Evolutionary conservation across 2,329 filamentous ascomycete species (phyloP).

Genomic region (Ophiostoma perfectum): DNA sequence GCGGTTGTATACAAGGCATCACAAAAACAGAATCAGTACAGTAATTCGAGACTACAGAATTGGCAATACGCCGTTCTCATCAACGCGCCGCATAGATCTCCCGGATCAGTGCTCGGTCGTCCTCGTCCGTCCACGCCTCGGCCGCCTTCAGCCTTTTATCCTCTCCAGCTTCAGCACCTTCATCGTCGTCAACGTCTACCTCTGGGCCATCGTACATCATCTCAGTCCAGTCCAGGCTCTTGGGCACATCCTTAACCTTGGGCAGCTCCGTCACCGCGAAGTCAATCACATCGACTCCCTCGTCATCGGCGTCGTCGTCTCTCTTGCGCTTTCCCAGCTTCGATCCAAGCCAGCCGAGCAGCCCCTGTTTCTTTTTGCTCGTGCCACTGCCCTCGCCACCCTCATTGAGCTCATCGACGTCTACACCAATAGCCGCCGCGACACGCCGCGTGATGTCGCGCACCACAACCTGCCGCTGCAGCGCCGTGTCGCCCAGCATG

Average conservation of each 20-base stretch:
- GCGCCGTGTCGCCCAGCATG: constrained; percentile 37
- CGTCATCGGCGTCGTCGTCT: neutral
- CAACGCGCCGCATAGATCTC: neutral
- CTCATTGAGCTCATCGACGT: neutral
- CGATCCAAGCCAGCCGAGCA: constrained; percentile 12
- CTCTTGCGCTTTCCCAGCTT: constrained; percentile 15
- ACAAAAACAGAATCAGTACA: too few relatives aligned
- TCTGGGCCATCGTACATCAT: neutral
- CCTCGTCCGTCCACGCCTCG: neutral
- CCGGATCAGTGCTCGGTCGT: neutral
- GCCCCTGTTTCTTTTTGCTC: constrained; percentile 20
- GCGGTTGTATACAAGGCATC: too few relatives aligned
- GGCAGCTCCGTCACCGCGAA: constrained; percentile 20
- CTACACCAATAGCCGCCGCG: constrained; percentile 10
- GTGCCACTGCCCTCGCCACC: neutral
- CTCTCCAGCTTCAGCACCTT: neutral
- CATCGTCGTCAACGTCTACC: neutral
- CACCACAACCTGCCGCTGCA: constrained; percentile 33
- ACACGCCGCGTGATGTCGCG: constrained; percentile 27
- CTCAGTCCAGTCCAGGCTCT: constrained; percentile 17
- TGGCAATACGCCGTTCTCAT: too few relatives aligned
- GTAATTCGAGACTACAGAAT: too few relatives aligned
- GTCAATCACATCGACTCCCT: neutral
- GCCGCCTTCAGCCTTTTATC: neutral
- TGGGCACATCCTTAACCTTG: neutral